Evolutionary conservation across 768 basidiomycete species (phyloP).

Genomic region (Infundibulicybe gibba): DNA sequence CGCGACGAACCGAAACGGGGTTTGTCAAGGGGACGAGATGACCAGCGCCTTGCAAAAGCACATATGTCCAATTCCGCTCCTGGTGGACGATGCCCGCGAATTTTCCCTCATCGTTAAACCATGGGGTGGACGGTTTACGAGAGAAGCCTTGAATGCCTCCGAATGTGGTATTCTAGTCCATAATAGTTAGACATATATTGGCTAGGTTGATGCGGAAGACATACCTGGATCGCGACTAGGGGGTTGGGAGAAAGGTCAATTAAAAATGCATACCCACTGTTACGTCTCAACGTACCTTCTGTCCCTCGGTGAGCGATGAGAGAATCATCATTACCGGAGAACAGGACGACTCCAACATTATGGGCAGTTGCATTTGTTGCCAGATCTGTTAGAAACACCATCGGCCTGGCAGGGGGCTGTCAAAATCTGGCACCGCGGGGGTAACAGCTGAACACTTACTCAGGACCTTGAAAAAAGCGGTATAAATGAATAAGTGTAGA

Average conservation of each 20-base stretch:
- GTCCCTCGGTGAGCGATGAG: constrained; percentile 61
- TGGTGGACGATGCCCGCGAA: constrained; percentile 71
- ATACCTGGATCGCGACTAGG: constrained; percentile 54
- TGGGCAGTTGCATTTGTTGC: constrained; percentile 58
- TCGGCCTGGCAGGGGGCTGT: constrained; percentile 40
- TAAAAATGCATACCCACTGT: background rate
- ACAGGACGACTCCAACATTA: constrained; percentile 51
- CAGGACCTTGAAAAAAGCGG: constrained; percentile 19
- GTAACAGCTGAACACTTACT: constrained; percentile 19
- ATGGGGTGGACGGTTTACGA: constrained; percentile 62
- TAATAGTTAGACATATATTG: too few species aligned
- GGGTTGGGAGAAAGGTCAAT: background rate
- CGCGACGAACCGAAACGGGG: constrained; percentile 32
- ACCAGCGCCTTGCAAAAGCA: constrained; percentile 35
- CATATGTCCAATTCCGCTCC: constrained; percentile 66
- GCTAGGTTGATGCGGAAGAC: background rate
- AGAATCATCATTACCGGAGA: constrained; percentile 68
- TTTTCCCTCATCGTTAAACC: constrained; percentile 55
- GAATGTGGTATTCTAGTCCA: constrained; percentile 67
- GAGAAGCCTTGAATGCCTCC: constrained; percentile 76
- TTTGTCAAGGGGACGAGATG: constrained; percentile 34
- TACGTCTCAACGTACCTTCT: constrained; percentile 40
- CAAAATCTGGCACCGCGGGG: background rate
- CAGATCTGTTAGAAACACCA: constrained; percentile 61
- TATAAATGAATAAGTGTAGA: background rate